Percentiles rank a stretch among this genome's conserved stretches.
Conservation (phyloP, 2,329 filamentous ascomycete species). For the Xylaria sp. region DNA sequence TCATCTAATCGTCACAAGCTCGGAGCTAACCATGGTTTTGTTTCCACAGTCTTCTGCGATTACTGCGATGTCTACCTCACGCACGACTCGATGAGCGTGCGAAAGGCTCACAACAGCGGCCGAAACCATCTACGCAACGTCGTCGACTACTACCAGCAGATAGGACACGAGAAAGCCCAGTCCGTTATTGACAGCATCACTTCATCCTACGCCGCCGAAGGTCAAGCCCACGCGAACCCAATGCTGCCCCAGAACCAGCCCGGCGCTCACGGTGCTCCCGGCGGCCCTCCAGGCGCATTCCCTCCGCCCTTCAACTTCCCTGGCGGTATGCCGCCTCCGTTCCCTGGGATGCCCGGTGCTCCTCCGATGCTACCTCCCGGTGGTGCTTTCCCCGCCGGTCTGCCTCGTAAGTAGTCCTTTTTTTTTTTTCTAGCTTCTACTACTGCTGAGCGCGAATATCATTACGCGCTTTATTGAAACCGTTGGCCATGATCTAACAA, state of each 20-base stretch:
- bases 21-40: conserved; percentile 33
- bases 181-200: conserved; percentile 98
- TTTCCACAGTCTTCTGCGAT: conserved; percentile 77
- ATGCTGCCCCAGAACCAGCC: conserved; percentile 77
- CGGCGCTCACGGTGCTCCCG: conserved; percentile 49
- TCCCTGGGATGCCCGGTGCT: conserved; percentile 49
- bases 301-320: conserved; percentile 68
- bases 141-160: conserved; percentile 98
- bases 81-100: conserved; percentile 99
- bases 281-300: conserved; percentile 42
- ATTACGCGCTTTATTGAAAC: neutral
- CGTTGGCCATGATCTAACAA: conserved; percentile 20
- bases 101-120: conserved; percentile 96
- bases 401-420: conserved; percentile 58
- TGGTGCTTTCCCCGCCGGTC: conserved; percentile 53
- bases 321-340: conserved; percentile 50
- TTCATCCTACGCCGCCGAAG: conserved; percentile 91
- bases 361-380: conserved; percentile 54
- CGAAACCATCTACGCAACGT: conserved; percentile 98
- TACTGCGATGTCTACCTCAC: conserved; percentile 99
- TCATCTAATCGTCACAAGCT: neutral
- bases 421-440: neutral
- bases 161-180: conserved; percentile 97
- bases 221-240: conserved; percentile 83
- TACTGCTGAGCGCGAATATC: conserved; percentile 6